Conservation (phyloP, 1,284 basidiomycete species). For the Ganoderma multipileum region DNA sequence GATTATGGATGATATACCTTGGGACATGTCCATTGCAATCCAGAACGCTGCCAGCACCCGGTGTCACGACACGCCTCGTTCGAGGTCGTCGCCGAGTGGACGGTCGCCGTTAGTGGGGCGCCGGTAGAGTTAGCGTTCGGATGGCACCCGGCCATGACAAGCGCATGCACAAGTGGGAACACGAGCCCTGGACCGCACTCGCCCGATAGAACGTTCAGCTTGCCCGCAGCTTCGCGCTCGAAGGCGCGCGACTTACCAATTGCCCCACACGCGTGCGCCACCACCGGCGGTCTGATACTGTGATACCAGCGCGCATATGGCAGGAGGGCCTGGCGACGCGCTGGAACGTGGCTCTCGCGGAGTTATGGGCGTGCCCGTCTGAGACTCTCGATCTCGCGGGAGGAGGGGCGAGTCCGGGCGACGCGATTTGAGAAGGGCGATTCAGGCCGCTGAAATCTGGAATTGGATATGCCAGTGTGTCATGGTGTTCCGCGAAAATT, state of each 20-base stretch:
- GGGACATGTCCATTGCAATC: background rate
- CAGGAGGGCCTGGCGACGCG: slow-evolving; percentile 1
- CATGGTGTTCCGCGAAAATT: background rate
- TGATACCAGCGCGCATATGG: background rate
- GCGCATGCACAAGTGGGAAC: slow-evolving; percentile 22
- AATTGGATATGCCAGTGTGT: background rate
- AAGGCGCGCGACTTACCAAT: slow-evolving; percentile 8
- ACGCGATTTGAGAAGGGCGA: slow-evolving; percentile 5
- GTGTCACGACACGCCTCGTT: background rate
- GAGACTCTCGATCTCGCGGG: background rate
- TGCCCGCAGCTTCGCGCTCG: slow-evolving; percentile 5
- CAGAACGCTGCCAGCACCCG: background rate
- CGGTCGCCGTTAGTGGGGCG: slow-evolving; percentile 27
- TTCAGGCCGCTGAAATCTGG: background rate
- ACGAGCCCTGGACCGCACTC: slow-evolving; percentile 16
- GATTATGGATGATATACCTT: slow-evolving; percentile 16
- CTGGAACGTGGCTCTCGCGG: slow-evolving; percentile 1
- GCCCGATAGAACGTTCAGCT: slow-evolving; percentile 21
- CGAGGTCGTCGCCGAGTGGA: background rate
- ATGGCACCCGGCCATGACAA: background rate
- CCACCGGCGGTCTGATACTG: background rate
- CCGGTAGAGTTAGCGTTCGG: slow-evolving; percentile 28
- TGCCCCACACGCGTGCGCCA: background rate
- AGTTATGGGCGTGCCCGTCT: background rate
- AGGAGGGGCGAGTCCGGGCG: slow-evolving; percentile 3